Evolutionary conservation across 2,329 filamentous ascomycete species (phyloP), one percentile per base, ranked within the genome.

Genomic region (Fusarium sp.): DNA sequence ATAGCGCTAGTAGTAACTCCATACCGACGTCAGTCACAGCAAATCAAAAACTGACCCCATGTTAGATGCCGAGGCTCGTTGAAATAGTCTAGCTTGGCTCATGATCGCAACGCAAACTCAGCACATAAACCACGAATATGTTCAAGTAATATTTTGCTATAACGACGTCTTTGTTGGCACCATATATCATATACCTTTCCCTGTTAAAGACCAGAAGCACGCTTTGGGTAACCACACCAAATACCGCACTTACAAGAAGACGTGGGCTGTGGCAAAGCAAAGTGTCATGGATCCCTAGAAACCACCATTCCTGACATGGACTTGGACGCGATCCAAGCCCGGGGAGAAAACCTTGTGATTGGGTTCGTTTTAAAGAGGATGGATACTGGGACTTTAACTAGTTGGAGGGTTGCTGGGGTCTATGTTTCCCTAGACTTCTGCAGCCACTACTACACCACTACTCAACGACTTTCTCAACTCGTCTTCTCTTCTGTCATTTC

Each of bases 211-310:
- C 14, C 43, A 37, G 32, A 54, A 19, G 39, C 43, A 38, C 13
- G 29, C 2, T 33, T 35, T 51, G 25, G 33, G 38, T 37, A 57
- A 57, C 55, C 48, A 48, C 54, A 59, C 54, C 25, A 10, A 10
- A 19, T 27, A 33, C n/a, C 25, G 14, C 43, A 61, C 44, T 33
- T 47, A 43, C 57, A 49, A 33, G 43, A 49, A 33, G 43, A 51
- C 49, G 33, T 23, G 29, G 41, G 54, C 9, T 55, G 49, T 60
- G 57, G 35, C 49, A 53, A 60, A 60, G 57, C 53, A 53, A 58
- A 60, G 56, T 56, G 60, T 61, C 55, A 63, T 63, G 55, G 60
- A 61, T 44, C 31, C 15, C 35, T 38, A 63, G 33, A 39, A 53
- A 39, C 27, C 50, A 27, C 32, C 46, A 52, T 47, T 50, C 45